phyloP scores from a whole-genome alignment of 2,329 filamentous ascomycete genomes.

The Fusarium luffae region DNA sequence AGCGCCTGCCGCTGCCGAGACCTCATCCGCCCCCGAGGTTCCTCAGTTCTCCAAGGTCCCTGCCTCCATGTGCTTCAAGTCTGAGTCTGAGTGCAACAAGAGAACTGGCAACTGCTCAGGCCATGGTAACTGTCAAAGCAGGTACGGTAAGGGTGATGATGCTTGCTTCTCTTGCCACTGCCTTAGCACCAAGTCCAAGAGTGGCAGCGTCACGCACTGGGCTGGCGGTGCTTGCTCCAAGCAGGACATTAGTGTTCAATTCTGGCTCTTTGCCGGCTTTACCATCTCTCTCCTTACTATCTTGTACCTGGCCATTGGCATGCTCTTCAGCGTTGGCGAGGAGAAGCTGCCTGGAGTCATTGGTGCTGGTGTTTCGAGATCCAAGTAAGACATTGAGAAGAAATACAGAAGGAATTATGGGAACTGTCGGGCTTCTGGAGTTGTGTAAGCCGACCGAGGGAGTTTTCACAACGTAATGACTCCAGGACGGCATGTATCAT shows the following conservation, averaged over 20 bases:
- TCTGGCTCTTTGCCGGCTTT: slow-evolving; percentile 86
- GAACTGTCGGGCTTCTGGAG: slow-evolving; percentile 35
- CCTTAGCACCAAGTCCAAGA: slow-evolving; percentile 66
- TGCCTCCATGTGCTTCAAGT: slow-evolving; percentile 79
- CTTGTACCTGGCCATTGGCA: slow-evolving; percentile 76
- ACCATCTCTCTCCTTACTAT: slow-evolving; percentile 75
- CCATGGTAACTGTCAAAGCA: slow-evolving; percentile 80
- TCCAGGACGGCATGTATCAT: slow-evolving; percentile 46
- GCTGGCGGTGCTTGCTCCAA: slow-evolving; percentile 90
- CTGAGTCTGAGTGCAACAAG: slow-evolving; percentile 73
- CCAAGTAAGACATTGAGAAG: slow-evolving; percentile 60
- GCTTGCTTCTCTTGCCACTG: slow-evolving; percentile 86
- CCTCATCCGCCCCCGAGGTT: slow-evolving; percentile 43
- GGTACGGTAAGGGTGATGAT: slow-evolving; percentile 62
- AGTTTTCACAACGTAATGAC: slow-evolving; percentile 37
- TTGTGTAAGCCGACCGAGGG: slow-evolving; percentile 37
- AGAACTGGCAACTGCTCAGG: slow-evolving; percentile 83
- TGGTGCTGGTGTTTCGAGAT: slow-evolving; percentile 87
- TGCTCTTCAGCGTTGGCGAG: slow-evolving; percentile 85
- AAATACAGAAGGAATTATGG: slow-evolving; percentile 7
- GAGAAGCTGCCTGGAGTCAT: slow-evolving; percentile 93
- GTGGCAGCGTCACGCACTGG: slow-evolving; percentile 76
- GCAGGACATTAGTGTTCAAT: slow-evolving; percentile 86
- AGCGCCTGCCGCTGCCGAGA: slow-evolving; percentile 33
- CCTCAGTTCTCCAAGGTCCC: slow-evolving; percentile 53